Conservation (phyloP, 2,329 filamentous ascomycete genomes). For the Calonectria montana region DNA sequence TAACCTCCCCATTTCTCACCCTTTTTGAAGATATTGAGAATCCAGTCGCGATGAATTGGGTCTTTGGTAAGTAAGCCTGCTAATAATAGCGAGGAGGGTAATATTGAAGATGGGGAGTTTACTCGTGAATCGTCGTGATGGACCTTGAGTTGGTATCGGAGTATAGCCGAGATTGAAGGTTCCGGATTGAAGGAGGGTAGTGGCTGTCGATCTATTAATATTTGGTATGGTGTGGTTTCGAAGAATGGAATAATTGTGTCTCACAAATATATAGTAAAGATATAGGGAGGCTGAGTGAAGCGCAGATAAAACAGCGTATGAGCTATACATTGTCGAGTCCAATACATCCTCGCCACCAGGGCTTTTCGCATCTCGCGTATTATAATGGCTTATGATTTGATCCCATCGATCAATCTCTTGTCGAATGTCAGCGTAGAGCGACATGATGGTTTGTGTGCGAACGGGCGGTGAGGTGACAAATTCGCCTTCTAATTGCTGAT, state of each 20-base stretch:
- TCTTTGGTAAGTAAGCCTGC: constrained; percentile 21
- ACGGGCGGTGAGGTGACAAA: constrained; percentile 16
- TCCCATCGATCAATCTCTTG: constrained; percentile 24
- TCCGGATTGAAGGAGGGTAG: constrained; percentile 18
- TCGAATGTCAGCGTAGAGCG: constrained; percentile 21
- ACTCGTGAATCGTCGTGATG: constrained; percentile 19
- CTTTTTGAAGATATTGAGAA: constrained; percentile 15
- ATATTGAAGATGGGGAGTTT: constrained; percentile 25
- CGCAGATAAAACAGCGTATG: constrained; percentile 22
- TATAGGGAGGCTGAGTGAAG: constrained; percentile 27
- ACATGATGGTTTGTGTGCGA: constrained; percentile 17
- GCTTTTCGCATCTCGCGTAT: background rate
- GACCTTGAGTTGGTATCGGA: constrained; percentile 23
- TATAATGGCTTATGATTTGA: background rate
- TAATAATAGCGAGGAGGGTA: constrained; percentile 26
- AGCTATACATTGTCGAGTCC: constrained; percentile 13
- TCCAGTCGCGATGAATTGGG: constrained; percentile 27
- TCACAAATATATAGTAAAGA: constrained; percentile 26
- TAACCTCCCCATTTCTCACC: constrained; percentile 25
- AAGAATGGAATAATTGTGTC: background rate
- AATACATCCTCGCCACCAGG: constrained; percentile 10
- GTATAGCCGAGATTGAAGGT: constrained; percentile 15
- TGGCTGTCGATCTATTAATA: constrained; percentile 9
- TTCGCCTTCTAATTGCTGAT: constrained; percentile 13
- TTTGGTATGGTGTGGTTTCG: background rate